Conservation (phyloP, 1,284 basidiomycete genomes). For the Coniferiporia sulphurascens region DNA sequence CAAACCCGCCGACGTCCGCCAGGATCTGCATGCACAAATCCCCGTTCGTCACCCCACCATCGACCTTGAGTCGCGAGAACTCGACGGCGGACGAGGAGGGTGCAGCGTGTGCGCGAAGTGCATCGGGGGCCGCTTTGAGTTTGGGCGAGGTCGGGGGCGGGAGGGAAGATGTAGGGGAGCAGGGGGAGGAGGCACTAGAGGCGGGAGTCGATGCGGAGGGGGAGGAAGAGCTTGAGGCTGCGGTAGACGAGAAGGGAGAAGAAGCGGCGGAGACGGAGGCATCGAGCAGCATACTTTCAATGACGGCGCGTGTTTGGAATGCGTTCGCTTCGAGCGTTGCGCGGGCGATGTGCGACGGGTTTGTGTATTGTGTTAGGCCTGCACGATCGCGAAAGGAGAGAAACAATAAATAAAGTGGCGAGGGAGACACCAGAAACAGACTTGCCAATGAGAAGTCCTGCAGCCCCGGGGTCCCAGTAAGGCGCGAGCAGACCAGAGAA, state of each 20-base stretch:
- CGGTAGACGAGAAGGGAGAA: no score
- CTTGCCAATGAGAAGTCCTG: constrained; percentile 73
- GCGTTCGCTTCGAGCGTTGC: constrained; percentile 91
- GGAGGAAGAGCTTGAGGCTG: no score
- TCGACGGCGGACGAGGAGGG: no score
- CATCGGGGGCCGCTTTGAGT: no score
- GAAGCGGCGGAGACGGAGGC: constrained; percentile 33
- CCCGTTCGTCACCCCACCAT: constrained; percentile 92
- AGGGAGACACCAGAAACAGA: constrained; percentile 26
- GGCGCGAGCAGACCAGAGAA: constrained; percentile 91
- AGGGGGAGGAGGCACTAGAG: no score
- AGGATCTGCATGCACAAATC: constrained; percentile 89
- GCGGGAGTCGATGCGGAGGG: no score
- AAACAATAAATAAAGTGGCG: constrained; percentile 19
- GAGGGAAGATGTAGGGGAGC: no score
- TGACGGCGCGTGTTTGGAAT: constrained; percentile 89
- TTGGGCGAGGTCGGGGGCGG: no score
- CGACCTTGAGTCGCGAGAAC: constrained; percentile 69
- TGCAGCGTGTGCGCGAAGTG: no score
- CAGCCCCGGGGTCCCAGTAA: constrained; percentile 88
- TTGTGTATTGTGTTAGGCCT: constrained; percentile 88
- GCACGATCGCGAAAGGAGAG: constrained; percentile 21
- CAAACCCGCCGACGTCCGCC: constrained; percentile 90
- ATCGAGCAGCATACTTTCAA: constrained; percentile 92
- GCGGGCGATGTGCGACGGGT: constrained; percentile 88